Evolutionary conservation across 257 asterid species (phyloP).

Genomic region (Solanum pimpinellifolium): DNA sequence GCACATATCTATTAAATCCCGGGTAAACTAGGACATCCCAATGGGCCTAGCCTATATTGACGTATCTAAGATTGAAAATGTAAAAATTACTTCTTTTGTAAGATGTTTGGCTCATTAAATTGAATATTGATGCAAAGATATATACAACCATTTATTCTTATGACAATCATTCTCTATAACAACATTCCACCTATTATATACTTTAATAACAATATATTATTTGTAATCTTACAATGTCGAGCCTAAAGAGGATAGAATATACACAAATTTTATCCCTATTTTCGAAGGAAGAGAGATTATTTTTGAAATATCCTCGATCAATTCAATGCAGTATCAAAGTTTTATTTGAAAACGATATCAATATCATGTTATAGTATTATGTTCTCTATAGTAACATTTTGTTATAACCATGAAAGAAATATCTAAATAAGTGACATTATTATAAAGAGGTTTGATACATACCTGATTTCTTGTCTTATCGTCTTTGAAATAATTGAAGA

Average conservation of each 20-base stretch:
- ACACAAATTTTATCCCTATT: not conserved
- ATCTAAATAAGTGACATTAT: not conserved
- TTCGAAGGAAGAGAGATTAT: not conserved
- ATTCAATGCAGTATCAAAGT: not conserved
- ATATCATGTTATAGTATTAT: not conserved
- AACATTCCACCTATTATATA: not conserved
- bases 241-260: not conserved
- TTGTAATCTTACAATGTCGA: not conserved
- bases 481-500: slow-evolving; percentile 47
- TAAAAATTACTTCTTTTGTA: not conserved
- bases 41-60: too few relatives aligned
- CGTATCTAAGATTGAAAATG: not conserved
- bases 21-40: too few relatives aligned
- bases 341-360: not conserved
- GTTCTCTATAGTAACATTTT: not conserved
- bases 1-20: too few relatives aligned
- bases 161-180: not conserved
- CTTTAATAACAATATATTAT: not conserved
- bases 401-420: not conserved
- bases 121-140: not conserved
- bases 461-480: slow-evolving; percentile 29
- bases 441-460: not conserved
- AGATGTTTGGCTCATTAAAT: not conserved
- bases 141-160: not conserved
- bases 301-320: not conserved